These are phyloP conservation scores for Ganoderma lucidum DNA, from an alignment of 1,284 basidiomycete species.

Conservation along the genomic window DNA sequence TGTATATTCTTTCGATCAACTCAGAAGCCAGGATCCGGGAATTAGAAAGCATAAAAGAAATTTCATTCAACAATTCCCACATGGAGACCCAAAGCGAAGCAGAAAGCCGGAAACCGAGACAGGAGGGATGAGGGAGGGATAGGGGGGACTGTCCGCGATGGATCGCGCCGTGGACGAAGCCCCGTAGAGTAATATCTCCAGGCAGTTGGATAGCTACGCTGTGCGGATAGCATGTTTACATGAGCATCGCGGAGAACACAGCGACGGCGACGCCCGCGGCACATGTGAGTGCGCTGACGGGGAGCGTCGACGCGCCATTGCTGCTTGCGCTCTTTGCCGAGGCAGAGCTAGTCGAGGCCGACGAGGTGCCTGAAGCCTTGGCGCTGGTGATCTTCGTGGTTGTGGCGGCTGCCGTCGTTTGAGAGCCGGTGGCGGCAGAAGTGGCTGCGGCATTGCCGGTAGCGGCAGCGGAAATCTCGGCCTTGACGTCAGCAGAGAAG, in stretches of 20 bases:
- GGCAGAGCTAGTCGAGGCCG: constrained; percentile 31
- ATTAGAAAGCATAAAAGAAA: neutral
- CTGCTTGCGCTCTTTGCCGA: constrained; percentile 36
- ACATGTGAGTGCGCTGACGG: constrained; percentile 37
- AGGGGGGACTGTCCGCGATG: constrained; percentile 8
- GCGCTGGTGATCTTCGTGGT: constrained; percentile 21
- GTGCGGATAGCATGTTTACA: constrained; percentile 27
- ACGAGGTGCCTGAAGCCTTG: constrained; percentile 28
- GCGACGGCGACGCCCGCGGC: constrained; percentile 38
- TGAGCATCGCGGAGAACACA: constrained; percentile 40
- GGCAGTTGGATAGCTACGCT: neutral
- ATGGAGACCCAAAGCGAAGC: constrained; percentile 9
- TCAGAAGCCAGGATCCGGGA: neutral
- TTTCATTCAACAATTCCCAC: constrained; percentile 1
- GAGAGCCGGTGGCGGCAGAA: constrained; percentile 24
- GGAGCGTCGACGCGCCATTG: constrained; percentile 39
- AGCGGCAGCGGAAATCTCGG: constrained; percentile 60
- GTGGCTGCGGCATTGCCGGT: constrained; percentile 23
- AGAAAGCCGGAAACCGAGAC: constrained; percentile 10
- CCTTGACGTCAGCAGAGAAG: constrained; percentile 61
- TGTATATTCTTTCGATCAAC: constrained; percentile 12
- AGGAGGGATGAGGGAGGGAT: neutral
- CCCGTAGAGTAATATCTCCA: neutral
- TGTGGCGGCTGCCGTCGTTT: constrained; percentile 35
- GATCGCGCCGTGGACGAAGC: constrained; percentile 17